Conservation (phyloP, 345 rosid genomes). For the Moricandia moricandioides region DNA sequence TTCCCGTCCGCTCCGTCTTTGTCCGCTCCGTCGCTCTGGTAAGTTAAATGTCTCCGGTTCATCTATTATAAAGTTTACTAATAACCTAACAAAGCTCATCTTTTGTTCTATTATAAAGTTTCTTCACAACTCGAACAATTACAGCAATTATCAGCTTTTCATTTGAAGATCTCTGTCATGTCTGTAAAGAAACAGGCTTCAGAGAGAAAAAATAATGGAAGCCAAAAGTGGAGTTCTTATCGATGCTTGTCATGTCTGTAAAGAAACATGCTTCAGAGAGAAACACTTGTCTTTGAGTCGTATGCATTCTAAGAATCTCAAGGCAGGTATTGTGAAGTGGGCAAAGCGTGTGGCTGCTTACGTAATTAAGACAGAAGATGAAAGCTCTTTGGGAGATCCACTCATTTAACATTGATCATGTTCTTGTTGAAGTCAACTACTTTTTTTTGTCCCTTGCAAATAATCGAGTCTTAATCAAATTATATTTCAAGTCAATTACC, state of each 20-base stretch:
- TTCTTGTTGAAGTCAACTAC: conserved; percentile 11
- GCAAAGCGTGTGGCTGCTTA: conserved; percentile 72
- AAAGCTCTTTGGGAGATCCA: background rate
- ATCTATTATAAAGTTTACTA: too few species aligned
- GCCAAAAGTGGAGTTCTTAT: conserved; percentile 18
- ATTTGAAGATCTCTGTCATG: conserved; percentile 21
- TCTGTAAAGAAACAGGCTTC: conserved; percentile 30
- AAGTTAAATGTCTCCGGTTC: too few species aligned
- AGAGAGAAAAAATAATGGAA: conserved; percentile 27
- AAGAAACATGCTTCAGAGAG: conserved; percentile 36
- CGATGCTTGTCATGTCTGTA: conserved; percentile 48
- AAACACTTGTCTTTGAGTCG: conserved; percentile 42
- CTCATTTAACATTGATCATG: background rate
- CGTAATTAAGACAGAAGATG: conserved; percentile 13
- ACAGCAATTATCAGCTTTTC: background rate
- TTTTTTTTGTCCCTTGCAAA: background rate
- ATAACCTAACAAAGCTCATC: too few species aligned
- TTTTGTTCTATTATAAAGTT: conserved; percentile 5
- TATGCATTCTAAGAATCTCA: conserved; percentile 61
- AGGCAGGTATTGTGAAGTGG: conserved; percentile 75
- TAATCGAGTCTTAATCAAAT: background rate
- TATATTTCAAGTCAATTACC: background rate
- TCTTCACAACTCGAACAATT: background rate
- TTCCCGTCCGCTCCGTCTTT: too few species aligned
- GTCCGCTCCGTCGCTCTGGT: too few species aligned